Conservation (phyloP, 441 rosid species). For the Mallotus repandus region DNA sequence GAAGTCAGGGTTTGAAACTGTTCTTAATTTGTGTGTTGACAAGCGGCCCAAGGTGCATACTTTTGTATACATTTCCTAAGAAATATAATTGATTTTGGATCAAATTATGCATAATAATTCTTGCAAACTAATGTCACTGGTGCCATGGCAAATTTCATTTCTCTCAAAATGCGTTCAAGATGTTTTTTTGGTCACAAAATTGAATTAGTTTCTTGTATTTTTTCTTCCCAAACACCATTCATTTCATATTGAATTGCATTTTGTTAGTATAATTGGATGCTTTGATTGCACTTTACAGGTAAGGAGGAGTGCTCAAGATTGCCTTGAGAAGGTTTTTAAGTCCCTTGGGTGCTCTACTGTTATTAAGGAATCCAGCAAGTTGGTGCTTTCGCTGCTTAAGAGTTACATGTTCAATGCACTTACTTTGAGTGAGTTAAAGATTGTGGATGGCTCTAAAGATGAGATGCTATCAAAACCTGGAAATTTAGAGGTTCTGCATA, state of each 20-base stretch:
- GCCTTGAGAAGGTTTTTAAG: conserved; percentile 59
- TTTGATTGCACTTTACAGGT: conserved; percentile 45
- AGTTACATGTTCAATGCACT: conserved; percentile 44
- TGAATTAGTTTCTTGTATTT: no score
- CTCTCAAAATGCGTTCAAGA: no score
- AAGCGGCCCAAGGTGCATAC: conserved; percentile 81
- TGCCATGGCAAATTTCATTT: not conserved
- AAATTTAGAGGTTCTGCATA: conserved; percentile 62
- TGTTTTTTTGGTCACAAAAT: no score
- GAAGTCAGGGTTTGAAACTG: conserved; percentile 49
- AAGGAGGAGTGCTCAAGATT: conserved; percentile 77
- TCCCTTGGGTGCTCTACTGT: conserved; percentile 43
- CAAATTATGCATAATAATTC: no score
- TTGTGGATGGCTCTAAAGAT: conserved; percentile 45
- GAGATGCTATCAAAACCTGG: conserved; percentile 42
- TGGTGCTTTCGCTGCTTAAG: conserved; percentile 45
- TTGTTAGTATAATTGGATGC: not conserved
- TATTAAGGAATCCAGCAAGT: conserved; percentile 63
- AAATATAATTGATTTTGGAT: no score
- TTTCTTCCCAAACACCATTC: no score
- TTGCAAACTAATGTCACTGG: no score
- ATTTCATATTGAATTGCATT: not conserved
- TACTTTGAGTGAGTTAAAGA: conserved; percentile 30
- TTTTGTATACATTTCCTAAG: not conserved
- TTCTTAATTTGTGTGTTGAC: conserved; percentile 65